These are phyloP conservation scores for Quercus cerris DNA, from an alignment of 306 rosid species.

Conservation along the genomic window DNA sequence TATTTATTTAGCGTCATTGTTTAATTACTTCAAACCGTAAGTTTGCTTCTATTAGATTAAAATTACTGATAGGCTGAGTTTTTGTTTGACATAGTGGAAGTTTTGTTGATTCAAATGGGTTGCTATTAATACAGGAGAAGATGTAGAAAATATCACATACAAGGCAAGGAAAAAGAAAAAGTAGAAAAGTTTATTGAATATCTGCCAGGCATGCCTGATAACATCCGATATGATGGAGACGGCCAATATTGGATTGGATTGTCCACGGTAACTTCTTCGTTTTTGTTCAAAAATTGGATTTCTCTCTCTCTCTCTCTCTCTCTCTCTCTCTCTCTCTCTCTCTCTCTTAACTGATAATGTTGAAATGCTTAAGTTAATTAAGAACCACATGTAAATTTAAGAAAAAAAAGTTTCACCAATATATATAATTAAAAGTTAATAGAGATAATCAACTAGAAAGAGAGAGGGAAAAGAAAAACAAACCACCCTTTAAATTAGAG, in stretches of 20 bases:
- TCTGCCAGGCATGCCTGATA: conserved; percentile 62
- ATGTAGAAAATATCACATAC: conserved; percentile 50
- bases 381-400: no score
- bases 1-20: no score
- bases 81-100: not conserved
- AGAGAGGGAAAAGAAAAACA: no score
- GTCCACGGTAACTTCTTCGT: conserved; percentile 15
- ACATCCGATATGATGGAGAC: conserved; percentile 62
- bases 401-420: no score
- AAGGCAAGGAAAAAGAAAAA: conserved; percentile 51
- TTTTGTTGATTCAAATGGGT: not conserved
- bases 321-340: no score
- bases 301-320: no score
- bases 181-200: conserved; percentile 37
- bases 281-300: no score
- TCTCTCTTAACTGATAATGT: not conserved
- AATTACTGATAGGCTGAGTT: not conserved
- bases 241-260: conserved; percentile 61
- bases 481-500: no score
- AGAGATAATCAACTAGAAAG: no score
- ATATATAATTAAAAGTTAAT: no score
- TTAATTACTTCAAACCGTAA: not conserved
- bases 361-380: not conserved
- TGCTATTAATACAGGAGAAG: conserved; percentile 34
- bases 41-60: not conserved